Evolutionary conservation across 2,329 filamentous ascomycete species (phyloP), one percentile per base, ranked within the genome.

Genomic region (Curvularia verruculosa): DNA sequence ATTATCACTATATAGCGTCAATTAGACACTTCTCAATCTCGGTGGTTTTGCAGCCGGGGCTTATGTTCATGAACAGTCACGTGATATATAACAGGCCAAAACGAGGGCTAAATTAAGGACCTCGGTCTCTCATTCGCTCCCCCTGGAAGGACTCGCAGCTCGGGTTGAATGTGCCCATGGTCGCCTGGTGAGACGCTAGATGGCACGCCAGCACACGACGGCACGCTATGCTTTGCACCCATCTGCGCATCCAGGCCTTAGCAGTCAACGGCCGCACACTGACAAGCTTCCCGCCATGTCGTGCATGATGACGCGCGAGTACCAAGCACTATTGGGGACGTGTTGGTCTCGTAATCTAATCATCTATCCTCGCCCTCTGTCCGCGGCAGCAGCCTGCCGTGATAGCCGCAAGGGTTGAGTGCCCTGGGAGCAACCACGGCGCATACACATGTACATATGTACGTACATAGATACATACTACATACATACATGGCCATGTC

Each of bases 51-150:
- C n/a, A n/a, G n/a, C n/a, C n/a, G n/a, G n/a, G n/a, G n/a, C n/a
- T n/a, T n/a, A n/a, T n/a, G n/a, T n/a, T n/a, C n/a, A n/a, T n/a
- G n/a, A n/a, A n/a, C n/a, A n/a, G n/a, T n/a, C n/a, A n/a, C n/a
- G n/a, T n/a, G n/a, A n/a, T n/a, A n/a, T n/a, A n/a, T n/a, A n/a
- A n/a, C n/a, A n/a, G n/a, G n/a, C n/a, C n/a, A 31, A 41, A 50
- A 54, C 24, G 15, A 23, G 23, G 23, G 31, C 54, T 56, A 56
- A 48, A 53, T 53, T 56, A 53, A 56, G 54, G 49, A 45, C 49
- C 37, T 15, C 49, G n/a, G 45, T 18, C 12, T 13, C 43, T 45
- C 43, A 45, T 45, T 45, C 43, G 43, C 26, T 45, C 24, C 43
- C 24, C 41, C 24, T 26, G 23, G 41, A 5, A 44, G 41, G 18